Evolutionary conservation across 805 yeast genomes (phyloP).

Genomic region (Metschnikowia sp.): DNA sequence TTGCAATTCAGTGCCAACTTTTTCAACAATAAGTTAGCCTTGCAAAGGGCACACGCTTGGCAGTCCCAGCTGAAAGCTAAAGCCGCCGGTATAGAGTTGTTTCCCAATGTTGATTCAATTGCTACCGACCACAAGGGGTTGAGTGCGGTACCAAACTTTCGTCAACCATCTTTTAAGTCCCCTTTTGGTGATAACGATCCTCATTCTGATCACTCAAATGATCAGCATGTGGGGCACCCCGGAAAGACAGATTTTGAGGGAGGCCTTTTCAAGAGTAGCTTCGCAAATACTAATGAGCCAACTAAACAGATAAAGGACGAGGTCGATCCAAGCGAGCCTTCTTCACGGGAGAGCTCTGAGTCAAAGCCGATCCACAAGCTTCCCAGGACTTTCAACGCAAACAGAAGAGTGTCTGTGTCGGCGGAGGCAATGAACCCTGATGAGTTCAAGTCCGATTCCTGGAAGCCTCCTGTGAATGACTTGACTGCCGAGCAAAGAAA

Average conservation of each 20-base stretch:
- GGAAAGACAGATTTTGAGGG: slow-evolving; percentile 6
- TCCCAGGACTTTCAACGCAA: slow-evolving; percentile 66
- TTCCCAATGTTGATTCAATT: slow-evolving; percentile 36
- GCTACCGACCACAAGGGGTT: slow-evolving; percentile 30
- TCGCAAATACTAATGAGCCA: slow-evolving; percentile 16
- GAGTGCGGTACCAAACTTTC: slow-evolving; percentile 22
- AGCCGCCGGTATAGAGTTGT: slow-evolving; percentile 49
- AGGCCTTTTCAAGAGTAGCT: slow-evolving; percentile 28
- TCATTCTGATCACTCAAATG: slow-evolving; percentile 45
- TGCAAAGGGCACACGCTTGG: slow-evolving; percentile 54
- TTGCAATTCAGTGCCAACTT: slow-evolving; percentile 75
- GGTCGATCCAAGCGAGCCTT: slow-evolving; percentile 17
- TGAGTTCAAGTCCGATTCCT: slow-evolving; percentile 58
- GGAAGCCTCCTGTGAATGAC: slow-evolving; percentile 71
- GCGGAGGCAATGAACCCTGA: slow-evolving; percentile 86
- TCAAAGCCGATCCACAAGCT: slow-evolving; percentile 30
- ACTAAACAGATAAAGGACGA: slow-evolving; percentile 17
- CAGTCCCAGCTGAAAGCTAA: slow-evolving; percentile 46
- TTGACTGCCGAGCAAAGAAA: slow-evolving; percentile 60
- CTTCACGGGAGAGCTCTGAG: slow-evolving; percentile 11
- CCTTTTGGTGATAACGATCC: slow-evolving; percentile 68
- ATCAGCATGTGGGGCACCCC: slow-evolving; percentile 19
- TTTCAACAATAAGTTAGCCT: slow-evolving; percentile 59
- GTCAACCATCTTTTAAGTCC: slow-evolving; percentile 52
- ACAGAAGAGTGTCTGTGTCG: slow-evolving; percentile 84